Evolutionary conservation across 2,329 filamentous ascomycete species (phyloP), one percentile per base, ranked within the genome.

Genomic region (Claviceps quebecensis): DNA sequence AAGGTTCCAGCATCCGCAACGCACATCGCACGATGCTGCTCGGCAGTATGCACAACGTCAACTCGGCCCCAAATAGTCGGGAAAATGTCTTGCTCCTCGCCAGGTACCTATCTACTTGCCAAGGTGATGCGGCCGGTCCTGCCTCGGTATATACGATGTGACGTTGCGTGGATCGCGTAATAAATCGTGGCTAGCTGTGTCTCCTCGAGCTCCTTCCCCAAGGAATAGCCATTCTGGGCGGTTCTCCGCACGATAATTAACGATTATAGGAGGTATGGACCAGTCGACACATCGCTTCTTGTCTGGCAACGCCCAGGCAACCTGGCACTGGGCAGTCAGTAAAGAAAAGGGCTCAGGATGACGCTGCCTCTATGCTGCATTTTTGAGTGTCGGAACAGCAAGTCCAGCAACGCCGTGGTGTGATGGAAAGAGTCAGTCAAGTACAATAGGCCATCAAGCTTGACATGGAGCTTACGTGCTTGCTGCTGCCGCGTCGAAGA

Each of bases 401-500:
- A 11, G 40, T 40, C 4, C 22, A 36, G 43, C 43, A 46, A 41
- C 44, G 36, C 49, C 49, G 22, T n/a, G 23, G 36, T 34, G 17
- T 22, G 8, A 26, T 37, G 49, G 49, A 47, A 51, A 45, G 44
- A 51, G 44, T 41, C 4, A 8, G 23, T 16, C 37, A 50, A 17
- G 19, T 46, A 36, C 19, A 8, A 45, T 9, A 7, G 22, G 16
- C 36, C 17, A 17, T 29, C 40, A 14, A 38, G 11, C 26, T 34
- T 23, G 16, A 44, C 41, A 22, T 34, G n/a, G 14, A 34, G 41
- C 29, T 16, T 17, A 41, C 49, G 11, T 29, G 19, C 23, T 51
- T 47, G 49, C 44, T 47, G 26, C 44, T 51, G 49, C 49, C 49
- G n/a, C 40, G n/a, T n/a, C 6, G 36, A 37, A 26, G n/a, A 51